Conservation (phyloP, 192 early-diverging fungal genomes). For the Coemansia sp. region DNA sequence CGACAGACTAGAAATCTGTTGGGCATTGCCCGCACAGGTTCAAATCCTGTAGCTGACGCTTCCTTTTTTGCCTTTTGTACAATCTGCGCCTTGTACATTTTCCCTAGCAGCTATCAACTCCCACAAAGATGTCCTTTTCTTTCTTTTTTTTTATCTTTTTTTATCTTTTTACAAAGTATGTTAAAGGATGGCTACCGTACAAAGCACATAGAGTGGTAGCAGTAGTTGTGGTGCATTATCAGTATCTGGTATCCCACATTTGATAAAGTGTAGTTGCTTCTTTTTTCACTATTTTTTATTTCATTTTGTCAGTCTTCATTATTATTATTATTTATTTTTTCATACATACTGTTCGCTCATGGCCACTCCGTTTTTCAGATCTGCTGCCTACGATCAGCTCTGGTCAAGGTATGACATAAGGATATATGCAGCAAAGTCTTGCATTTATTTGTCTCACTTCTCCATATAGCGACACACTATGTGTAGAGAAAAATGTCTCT, state of each 20-base stretch:
- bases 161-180: background rate
- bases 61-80: background rate
- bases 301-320: background rate
- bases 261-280: background rate
- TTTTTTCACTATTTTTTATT: background rate
- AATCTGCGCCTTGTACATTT: too few species aligned
- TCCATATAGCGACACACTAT: too few species aligned
- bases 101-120: background rate
- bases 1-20: conserved; percentile 9
- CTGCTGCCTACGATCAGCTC: conserved; percentile 8
- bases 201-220: too few species aligned
- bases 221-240: too few species aligned
- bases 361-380: conserved; percentile 5
- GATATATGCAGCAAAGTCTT: background rate
- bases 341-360: background rate
- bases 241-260: too few species aligned
- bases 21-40: conserved; percentile 4
- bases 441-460: background rate
- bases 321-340: background rate
- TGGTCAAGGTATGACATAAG: conserved; percentile 6
- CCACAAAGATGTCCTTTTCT: background rate
- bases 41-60: conserved; percentile 8
- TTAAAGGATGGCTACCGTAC: too few species aligned
- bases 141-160: background rate
- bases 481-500: too few species aligned